Conservation (phyloP, 495 filamentous ascomycete species). For the Xylaria intraflava region DNA sequence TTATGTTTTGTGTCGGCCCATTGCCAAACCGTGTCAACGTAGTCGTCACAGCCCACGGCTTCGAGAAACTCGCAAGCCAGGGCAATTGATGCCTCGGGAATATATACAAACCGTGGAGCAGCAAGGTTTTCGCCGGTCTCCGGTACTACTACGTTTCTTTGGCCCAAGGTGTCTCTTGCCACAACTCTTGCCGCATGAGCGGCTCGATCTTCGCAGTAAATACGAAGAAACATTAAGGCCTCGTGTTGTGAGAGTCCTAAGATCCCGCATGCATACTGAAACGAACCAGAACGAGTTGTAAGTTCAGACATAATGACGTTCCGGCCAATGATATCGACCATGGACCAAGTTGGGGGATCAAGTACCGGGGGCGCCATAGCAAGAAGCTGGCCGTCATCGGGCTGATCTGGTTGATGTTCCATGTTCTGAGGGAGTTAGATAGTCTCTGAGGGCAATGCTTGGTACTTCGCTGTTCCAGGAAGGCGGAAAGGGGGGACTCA, state of each 20-base stretch:
- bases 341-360: not conserved
- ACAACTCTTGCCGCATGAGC: not conserved
- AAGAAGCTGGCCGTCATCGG: too few relatives aligned
- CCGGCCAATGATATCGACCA: slow-evolving; percentile 2
- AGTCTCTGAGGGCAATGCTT: too few relatives aligned
- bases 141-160: not conserved
- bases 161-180: not conserved
- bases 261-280: not conserved
- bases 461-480: too few relatives aligned
- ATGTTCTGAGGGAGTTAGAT: too few relatives aligned
- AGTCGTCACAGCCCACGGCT: not conserved
- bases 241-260: not conserved
- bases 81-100: not conserved
- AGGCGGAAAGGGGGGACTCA: too few relatives aligned
- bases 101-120: not conserved
- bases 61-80: slow-evolving; percentile 4
- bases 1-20: not conserved
- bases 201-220: not conserved
- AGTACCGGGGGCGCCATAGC: not conserved
- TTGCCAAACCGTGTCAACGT: not conserved
- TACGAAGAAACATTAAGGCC: not conserved
- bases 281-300: not conserved
- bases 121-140: not conserved
- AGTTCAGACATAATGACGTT: slow-evolving; percentile 1
- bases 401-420: too few relatives aligned